Conservation (phyloP, 2,329 filamentous ascomycete species). For the Rhexocercosporidium sp. region DNA sequence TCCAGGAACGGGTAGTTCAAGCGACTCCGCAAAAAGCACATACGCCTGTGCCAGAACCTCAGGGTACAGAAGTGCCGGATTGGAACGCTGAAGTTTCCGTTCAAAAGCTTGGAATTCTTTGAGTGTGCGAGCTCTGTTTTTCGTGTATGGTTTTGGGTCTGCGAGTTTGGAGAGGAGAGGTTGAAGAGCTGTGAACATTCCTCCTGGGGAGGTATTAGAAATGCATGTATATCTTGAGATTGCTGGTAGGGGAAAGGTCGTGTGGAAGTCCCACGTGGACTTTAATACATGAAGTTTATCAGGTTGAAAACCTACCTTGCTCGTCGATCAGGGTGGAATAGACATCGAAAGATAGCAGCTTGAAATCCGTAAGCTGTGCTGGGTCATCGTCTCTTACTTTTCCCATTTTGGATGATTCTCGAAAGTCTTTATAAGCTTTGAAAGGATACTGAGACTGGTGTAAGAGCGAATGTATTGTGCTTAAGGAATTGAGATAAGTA, state of each 20-base stretch:
- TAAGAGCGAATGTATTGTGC: too few relatives aligned
- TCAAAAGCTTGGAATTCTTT: slow-evolving; percentile 21
- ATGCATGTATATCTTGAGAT: background rate
- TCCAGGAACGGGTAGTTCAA: slow-evolving; percentile 33
- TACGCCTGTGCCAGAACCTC: slow-evolving; percentile 52
- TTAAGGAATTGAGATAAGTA: background rate
- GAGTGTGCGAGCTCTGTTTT: slow-evolving; percentile 13
- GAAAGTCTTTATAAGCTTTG: too few relatives aligned
- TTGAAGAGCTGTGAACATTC: slow-evolving; percentile 21
- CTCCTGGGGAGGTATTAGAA: slow-evolving; percentile 3
- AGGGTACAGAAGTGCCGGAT: slow-evolving; percentile 56
- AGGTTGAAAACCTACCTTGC: slow-evolving; percentile 21
- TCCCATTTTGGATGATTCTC: too few relatives aligned
- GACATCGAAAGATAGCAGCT: slow-evolving; percentile 28
- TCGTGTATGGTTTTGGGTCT: slow-evolving; percentile 6
- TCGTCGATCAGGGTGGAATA: slow-evolving; percentile 29
- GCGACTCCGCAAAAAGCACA: slow-evolving; percentile 43
- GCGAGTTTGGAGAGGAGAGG: slow-evolving; percentile 21
- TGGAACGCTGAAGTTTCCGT: slow-evolving; percentile 45
- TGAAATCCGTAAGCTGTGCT: slow-evolving; percentile 26
- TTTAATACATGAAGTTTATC: too few relatives aligned
- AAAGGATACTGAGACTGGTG: background rate
- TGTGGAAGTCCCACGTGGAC: too few relatives aligned
- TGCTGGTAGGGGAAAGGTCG: too few relatives aligned
- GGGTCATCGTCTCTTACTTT: slow-evolving; percentile 19